These are phyloP conservation scores for Neurospora crassa DNA, from an alignment of 2,329 filamentous ascomycete genomes.

Conservation along the genomic window DNA sequence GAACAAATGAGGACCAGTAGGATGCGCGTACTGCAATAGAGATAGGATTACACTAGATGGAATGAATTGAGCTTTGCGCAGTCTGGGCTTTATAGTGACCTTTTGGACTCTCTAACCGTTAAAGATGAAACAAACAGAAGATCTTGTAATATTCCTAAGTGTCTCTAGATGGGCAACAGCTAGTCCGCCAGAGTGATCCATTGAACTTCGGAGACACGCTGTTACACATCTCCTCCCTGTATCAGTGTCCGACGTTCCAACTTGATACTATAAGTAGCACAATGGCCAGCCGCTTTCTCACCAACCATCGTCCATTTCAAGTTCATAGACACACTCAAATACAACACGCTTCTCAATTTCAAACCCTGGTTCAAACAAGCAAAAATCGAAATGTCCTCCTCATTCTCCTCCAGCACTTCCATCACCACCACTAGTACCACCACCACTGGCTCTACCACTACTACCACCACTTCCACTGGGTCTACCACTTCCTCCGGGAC, in stretches of 20 bases:
- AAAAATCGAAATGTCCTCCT: not conserved
- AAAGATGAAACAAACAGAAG: not conserved
- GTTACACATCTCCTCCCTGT: not conserved
- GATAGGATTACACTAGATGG: not conserved
- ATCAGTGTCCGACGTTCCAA: not conserved
- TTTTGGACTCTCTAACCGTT: not conserved
- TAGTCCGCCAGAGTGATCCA: not conserved
- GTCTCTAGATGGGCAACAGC: not conserved
- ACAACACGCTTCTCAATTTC: not conserved
- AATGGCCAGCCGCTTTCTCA: not conserved
- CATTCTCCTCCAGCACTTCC: not conserved
- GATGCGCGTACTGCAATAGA: not conserved
- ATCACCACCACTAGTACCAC: not conserved
- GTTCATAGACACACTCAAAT: not conserved
- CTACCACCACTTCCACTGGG: not conserved
- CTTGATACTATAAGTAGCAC: not conserved
- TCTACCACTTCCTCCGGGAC: not conserved
- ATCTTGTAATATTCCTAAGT: not conserved
- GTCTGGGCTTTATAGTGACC: not conserved
- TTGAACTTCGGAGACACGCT: not conserved
- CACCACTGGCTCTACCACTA: not conserved
- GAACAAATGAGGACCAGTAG: not conserved
- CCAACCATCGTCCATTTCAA: not conserved
- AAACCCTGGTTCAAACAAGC: not conserved
- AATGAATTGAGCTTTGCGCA: not conserved